These are phyloP conservation scores for Hygrocybe coccinea DNA, from an alignment of 768 basidiomycete genomes.

Conservation along the genomic window DNA sequence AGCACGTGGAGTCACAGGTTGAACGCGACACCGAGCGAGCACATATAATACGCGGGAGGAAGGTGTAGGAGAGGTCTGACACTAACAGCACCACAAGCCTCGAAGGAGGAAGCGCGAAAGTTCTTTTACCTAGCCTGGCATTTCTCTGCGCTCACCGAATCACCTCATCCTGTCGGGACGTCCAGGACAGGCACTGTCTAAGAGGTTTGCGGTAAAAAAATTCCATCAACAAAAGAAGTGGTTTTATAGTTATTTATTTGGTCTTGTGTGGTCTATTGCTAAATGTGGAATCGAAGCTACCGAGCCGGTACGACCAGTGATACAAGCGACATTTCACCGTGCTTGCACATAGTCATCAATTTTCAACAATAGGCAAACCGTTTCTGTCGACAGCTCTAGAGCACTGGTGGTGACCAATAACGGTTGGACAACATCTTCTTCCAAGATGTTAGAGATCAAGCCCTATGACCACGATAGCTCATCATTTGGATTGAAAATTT, in stretches of 20 bases:
- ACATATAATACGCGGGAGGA: no score
- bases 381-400: slow-evolving; percentile 92
- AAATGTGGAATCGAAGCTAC: no score
- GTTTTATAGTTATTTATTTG: background rate
- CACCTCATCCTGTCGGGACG: slow-evolving; percentile 51
- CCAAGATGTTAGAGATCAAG: slow-evolving; percentile 92
- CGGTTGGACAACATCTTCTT: slow-evolving; percentile 97
- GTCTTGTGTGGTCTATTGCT: background rate
- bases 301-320: no score
- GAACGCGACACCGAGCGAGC: no score
- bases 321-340: no score
- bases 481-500: background rate
- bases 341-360: slow-evolving; percentile 92
- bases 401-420: slow-evolving; percentile 93
- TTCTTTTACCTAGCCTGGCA: slow-evolving; percentile 54
- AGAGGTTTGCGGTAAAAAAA: slow-evolving; percentile 45
- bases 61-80: slow-evolving; percentile 65
- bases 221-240: no score
- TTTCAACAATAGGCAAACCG: slow-evolving; percentile 91
- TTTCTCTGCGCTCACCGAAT: slow-evolving; percentile 66
- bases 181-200: slow-evolving; percentile 70
- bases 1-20: no score
- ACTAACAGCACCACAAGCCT: slow-evolving; percentile 47
- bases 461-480: slow-evolving; percentile 50
- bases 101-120: slow-evolving; percentile 39